A percentile compares a stretch with the other conserved stretches of the same genome.
phyloP scores from a whole-genome alignment of 1,284 basidiomycete species.

The Pulveroboletus ridleyi region DNA sequence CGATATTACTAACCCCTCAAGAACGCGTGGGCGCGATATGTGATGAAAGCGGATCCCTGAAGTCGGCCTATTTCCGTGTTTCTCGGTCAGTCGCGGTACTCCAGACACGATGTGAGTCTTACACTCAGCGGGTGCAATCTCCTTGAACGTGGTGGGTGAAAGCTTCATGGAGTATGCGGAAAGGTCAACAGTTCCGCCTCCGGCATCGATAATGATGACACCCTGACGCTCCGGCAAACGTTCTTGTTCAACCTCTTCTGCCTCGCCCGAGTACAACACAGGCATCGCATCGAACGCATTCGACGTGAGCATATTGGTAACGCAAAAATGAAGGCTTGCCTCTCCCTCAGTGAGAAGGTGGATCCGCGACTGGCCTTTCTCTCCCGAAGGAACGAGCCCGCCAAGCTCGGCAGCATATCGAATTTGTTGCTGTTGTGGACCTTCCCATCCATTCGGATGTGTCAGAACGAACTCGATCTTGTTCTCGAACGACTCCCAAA shows the following conservation, averaged over 20 bases:
- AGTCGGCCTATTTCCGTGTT: slow-evolving; percentile 36
- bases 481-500: slow-evolving; percentile 45
- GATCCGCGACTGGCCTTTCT: slow-evolving; percentile 41
- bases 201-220: slow-evolving; percentile 63
- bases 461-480: slow-evolving; percentile 44
- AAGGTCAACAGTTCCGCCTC: slow-evolving; percentile 62
- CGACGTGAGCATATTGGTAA: slow-evolving; percentile 43
- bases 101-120: slow-evolving; percentile 23
- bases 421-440: slow-evolving; percentile 47
- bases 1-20: slow-evolving; percentile 40
- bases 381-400: slow-evolving; percentile 38
- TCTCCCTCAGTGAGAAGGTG: slow-evolving; percentile 59
- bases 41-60: slow-evolving; percentile 49
- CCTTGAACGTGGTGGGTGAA: slow-evolving; percentile 42
- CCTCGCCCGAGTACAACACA: slow-evolving; percentile 29
- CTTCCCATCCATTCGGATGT: slow-evolving; percentile 55
- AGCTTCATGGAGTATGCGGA: slow-evolving; percentile 50
- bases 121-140: slow-evolving; percentile 50
- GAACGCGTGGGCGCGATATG: slow-evolving; percentile 43
- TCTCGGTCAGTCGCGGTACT: background rate
- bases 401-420: slow-evolving; percentile 43
- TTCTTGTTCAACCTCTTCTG: slow-evolving; percentile 21
- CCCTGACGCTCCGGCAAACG: slow-evolving; percentile 38
- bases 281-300: slow-evolving; percentile 38
- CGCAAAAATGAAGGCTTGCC: slow-evolving; percentile 54